Base-by-base conservation (phyloP, 1,284 basidiomycete species). In the Rhodotorula mucilaginosa region DNA sequence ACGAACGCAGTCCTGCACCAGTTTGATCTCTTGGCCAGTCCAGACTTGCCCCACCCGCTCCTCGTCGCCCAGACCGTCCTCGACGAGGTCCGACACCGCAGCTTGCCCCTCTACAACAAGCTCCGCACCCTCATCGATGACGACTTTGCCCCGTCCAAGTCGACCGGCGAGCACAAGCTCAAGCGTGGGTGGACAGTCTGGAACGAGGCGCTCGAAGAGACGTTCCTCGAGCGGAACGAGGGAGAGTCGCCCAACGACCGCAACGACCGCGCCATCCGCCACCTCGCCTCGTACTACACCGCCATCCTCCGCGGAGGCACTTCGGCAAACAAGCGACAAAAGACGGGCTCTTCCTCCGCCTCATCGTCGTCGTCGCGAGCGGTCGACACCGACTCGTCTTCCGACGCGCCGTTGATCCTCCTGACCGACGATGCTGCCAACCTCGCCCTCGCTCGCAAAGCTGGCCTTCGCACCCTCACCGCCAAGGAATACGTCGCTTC, bases 31-130 rank as follows among this genome's bases (percentile, higher is more conserved):
- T 84, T 97, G 57, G 90, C 93, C 79, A 90, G 90, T 0, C 81
- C 83, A 8, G 90, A 92, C 0, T 79, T 80, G 64, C 77, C 78
- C 21, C 64, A 59, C 12, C 78, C 79, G 31, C 87, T 97, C 66
- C 89, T 99, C 65, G 84, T 99, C 18, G 86, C 97, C 1, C 97
- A 99, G 81, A 99, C 96, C 0, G 94, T 97, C 1, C 84, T 97
- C 62, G 92, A 97, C 76, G 97, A 99, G 86, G 93, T 97, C 70
- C 86, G 96, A 67, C 96, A 99, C 81, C 87, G 96, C 44, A 95
- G 92, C 0, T 82, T 99, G 47, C 97, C 97, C 1, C 84, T 99
- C 23, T 94, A 92, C 82, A 97, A 96, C 80, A 89, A 93, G 39
- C 85, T 97, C 69, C 93, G 91, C 77, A 87, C 89, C 2, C 84